These are phyloP conservation scores for Lentinula aciculospora DNA, from an alignment of 768 basidiomycete species.

Conservation along the genomic window DNA sequence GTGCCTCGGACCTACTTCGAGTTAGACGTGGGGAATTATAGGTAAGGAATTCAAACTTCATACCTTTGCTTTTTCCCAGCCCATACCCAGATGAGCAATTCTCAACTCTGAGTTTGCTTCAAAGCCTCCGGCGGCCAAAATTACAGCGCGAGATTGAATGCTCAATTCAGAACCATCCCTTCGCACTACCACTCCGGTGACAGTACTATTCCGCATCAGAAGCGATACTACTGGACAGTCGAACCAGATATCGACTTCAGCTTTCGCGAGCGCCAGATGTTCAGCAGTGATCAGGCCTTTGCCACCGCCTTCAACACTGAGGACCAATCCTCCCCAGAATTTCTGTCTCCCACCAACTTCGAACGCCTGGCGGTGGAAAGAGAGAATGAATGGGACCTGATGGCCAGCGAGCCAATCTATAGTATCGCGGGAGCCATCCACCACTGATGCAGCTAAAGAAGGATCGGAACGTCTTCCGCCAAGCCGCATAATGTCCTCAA, in stretches of 20 bases:
- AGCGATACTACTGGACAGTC: slow-evolving; percentile 40
- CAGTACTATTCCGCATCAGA: slow-evolving; percentile 27
- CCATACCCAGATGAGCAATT: slow-evolving; percentile 46
- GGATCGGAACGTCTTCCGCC: slow-evolving; percentile 44
- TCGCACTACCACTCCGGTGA: slow-evolving; percentile 42
- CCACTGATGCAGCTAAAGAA: slow-evolving; percentile 44
- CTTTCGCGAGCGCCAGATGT: slow-evolving; percentile 38
- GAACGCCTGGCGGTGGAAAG: slow-evolving; percentile 67
- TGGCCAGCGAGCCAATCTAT: slow-evolving; percentile 50
- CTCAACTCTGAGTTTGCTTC: slow-evolving; percentile 53
- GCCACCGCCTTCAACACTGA: slow-evolving; percentile 59
- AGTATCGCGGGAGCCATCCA: slow-evolving; percentile 49
- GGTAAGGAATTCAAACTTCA: slow-evolving; percentile 10
- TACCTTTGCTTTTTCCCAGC: slow-evolving; percentile 56
- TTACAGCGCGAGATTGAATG: slow-evolving; percentile 39
- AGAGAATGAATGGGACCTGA: slow-evolving; percentile 47
- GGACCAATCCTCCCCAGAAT: slow-evolving; percentile 68
- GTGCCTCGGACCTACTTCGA: slow-evolving; percentile 56
- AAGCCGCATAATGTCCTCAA: slow-evolving; percentile 56
- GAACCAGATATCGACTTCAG: slow-evolving; percentile 54
- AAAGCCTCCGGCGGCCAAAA: slow-evolving; percentile 65
- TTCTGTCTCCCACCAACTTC: slow-evolving; percentile 54
- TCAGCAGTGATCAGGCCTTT: slow-evolving; percentile 63
- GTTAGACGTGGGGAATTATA: neutral
- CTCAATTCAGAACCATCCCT: slow-evolving; percentile 27